Evolutionary conservation across 176 grass and related monocot genomes (phyloP), one percentile per base, ranked within the genome.

Genomic region (Triticum turgidum): DNA sequence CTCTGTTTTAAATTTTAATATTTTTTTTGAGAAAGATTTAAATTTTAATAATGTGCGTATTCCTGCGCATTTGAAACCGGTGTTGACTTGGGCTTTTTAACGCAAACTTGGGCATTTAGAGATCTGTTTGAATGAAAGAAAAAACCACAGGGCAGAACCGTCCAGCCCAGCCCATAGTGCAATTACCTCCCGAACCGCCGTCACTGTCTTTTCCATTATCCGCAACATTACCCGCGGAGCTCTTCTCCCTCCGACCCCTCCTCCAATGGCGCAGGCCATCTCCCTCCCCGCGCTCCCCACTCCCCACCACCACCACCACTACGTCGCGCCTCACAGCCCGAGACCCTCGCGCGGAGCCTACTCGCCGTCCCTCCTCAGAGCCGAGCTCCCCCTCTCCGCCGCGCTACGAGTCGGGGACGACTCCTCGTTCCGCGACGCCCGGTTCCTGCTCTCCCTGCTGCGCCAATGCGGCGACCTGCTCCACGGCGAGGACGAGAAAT

Each of bases 221-320:
- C 59, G 34, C 13, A 79, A 51, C n/a, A 27, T 25, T 11, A 29
- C 42, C 61, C 69, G n/a, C 66, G 7, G 54, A 58, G 18, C 56
- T 59, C 41, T 24, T 7, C 56, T 21, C 58, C 82, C 45, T 67
- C 29, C 32, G 2, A 18, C 25, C 0, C n/a, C 17, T 11, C 1
- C 82, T 79, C n/a, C 87, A 79, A 97, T 97, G 94, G 92, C 91
- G 81, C 89, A 89, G 77, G 76, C 90, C 37, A 65, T 92, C 86
- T 94, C 84, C 78, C 70, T 91, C 21, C 67, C 88, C 84, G 68
- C 85, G 83, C 83, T 81, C 72, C 66, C 82, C 34, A 25, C 91
- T 62, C 61, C 52, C 44, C 67, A 47, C 44, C 37, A 39, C 84
- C 83, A 38, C 80, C 79, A 73, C 83, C 82, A 65, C 47, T 30